Percentiles rank a stretch among this genome's conserved stretches.
Conservation (phyloP, 2,329 filamentous ascomycete genomes). For the Aspergillus thermomutatus region DNA sequence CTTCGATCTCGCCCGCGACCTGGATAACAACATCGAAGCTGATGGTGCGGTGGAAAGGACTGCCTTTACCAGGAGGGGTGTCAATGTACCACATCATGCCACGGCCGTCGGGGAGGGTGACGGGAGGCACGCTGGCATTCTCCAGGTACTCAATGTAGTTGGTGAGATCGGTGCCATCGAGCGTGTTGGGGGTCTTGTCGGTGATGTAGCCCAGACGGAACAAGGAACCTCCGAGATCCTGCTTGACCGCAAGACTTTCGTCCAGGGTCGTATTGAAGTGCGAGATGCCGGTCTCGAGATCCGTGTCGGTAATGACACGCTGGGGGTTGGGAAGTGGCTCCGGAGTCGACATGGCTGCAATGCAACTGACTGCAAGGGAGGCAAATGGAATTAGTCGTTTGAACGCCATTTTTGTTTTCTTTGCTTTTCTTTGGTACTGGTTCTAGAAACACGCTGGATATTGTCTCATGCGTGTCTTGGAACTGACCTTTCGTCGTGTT, state of each 20-base stretch:
- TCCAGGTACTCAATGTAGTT: constrained; percentile 4
- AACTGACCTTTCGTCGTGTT: constrained; percentile 2
- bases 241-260: constrained; percentile 2
- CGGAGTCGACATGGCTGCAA: constrained; percentile 4
- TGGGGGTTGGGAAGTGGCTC: constrained; percentile 3
- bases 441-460: not conserved
- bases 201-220: constrained; percentile 3
- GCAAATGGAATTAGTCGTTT: constrained; percentile 1
- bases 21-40: constrained; percentile 3
- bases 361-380: constrained; percentile 3
- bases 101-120: constrained; percentile 2
- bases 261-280: constrained; percentile 1
- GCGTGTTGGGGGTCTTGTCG: constrained; percentile 4
- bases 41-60: constrained; percentile 5
- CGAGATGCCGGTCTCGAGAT: constrained; percentile 3
- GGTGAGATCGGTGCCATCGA: constrained; percentile 3
- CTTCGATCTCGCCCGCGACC: constrained; percentile 8
- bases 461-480: not conserved
- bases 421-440: not conserved
- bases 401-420: not conserved
- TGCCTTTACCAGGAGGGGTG: constrained; percentile 1
- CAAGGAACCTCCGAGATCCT: constrained; percentile 3
- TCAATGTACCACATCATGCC: constrained; percentile 7
- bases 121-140: constrained; percentile 3
- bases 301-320: constrained; percentile 3